These are phyloP conservation scores for Coemansia erecta DNA, from an alignment of 192 early-diverging fungal genomes.

Conservation along the genomic window DNA sequence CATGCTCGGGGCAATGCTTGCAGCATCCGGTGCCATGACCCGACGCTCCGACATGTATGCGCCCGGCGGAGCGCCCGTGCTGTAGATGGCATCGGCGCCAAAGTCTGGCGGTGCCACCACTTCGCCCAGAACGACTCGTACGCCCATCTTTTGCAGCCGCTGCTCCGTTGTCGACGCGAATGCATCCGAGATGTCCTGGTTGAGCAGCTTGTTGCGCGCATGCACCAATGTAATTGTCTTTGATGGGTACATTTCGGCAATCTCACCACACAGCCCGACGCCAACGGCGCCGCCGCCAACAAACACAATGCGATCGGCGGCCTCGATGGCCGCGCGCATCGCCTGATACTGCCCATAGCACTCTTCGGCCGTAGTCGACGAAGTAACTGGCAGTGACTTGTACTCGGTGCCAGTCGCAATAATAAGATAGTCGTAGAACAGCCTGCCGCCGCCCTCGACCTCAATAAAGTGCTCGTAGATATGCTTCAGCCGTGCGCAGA, in stretches of 20 bases:
- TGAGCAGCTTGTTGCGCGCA: constrained; percentile 25
- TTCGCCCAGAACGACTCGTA: constrained; percentile 27
- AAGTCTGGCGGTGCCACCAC: constrained; percentile 11
- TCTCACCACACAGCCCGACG: constrained; percentile 57
- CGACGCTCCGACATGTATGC: background rate
- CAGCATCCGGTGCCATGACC: background rate
- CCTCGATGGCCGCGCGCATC: constrained; percentile 49
- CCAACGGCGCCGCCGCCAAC: constrained; percentile 69
- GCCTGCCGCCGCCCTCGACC: constrained; percentile 50
- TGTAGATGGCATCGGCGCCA: constrained; percentile 5
- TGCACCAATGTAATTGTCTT: constrained; percentile 56
- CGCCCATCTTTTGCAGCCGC: constrained; percentile 30
- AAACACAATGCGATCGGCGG: constrained; percentile 56
- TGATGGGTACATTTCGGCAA: constrained; percentile 51
- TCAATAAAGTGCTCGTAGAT: constrained; percentile 53
- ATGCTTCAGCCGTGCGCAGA: constrained; percentile 53
- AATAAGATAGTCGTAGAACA: constrained; percentile 68
- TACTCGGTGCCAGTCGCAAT: constrained; percentile 64
- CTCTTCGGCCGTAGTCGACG: constrained; percentile 35
- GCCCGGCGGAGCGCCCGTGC: background rate
- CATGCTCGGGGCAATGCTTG: constrained; percentile 7
- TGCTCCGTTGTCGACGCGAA: constrained; percentile 28
- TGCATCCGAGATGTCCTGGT: constrained; percentile 19
- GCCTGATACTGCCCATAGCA: constrained; percentile 30
- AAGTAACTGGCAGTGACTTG: constrained; percentile 53